Conservation (phyloP, 2,329 filamentous ascomycete genomes). For the Diatrype stigma region DNA sequence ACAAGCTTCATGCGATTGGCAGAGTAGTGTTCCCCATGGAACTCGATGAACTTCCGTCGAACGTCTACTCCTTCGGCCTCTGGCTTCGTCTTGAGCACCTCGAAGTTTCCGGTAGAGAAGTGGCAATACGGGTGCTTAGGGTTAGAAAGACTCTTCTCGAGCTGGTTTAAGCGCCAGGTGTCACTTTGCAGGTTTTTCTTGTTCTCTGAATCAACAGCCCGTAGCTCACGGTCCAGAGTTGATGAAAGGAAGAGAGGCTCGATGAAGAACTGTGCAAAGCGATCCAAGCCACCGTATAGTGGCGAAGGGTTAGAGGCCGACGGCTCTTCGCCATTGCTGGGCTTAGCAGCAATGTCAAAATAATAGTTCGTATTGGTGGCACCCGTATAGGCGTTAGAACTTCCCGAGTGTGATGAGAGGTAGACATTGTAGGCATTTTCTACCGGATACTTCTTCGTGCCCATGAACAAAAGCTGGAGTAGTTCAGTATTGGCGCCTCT, state of each 20-base stretch:
- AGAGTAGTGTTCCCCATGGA: constrained; percentile 85
- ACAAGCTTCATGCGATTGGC: constrained; percentile 93
- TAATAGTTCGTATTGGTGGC: constrained; percentile 95
- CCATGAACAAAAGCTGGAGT: constrained; percentile 82
- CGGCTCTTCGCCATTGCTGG: constrained; percentile 55
- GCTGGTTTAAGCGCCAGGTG: constrained; percentile 79
- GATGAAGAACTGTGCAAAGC: constrained; percentile 93
- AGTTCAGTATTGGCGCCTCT: neutral
- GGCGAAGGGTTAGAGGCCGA: constrained; percentile 54
- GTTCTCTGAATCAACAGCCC: constrained; percentile 90
- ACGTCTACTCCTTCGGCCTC: constrained; percentile 78
- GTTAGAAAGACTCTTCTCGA: constrained; percentile 85
- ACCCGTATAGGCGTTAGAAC: constrained; percentile 93
- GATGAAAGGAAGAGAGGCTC: constrained; percentile 80
- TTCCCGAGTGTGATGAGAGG: constrained; percentile 81
- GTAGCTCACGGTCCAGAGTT: constrained; percentile 81
- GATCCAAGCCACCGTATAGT: constrained; percentile 77
- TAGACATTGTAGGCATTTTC: constrained; percentile 97
- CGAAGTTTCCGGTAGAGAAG: constrained; percentile 85
- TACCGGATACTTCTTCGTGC: constrained; percentile 92
- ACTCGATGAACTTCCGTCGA: constrained; percentile 86
- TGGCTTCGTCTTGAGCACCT: constrained; percentile 79
- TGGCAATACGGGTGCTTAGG: constrained; percentile 84
- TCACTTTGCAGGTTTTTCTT: constrained; percentile 97
- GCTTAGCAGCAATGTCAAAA: constrained; percentile 87